These are phyloP conservation scores for Babesia divergens DNA, from an alignment of 169 alveolate species.

Conservation along the genomic window DNA sequence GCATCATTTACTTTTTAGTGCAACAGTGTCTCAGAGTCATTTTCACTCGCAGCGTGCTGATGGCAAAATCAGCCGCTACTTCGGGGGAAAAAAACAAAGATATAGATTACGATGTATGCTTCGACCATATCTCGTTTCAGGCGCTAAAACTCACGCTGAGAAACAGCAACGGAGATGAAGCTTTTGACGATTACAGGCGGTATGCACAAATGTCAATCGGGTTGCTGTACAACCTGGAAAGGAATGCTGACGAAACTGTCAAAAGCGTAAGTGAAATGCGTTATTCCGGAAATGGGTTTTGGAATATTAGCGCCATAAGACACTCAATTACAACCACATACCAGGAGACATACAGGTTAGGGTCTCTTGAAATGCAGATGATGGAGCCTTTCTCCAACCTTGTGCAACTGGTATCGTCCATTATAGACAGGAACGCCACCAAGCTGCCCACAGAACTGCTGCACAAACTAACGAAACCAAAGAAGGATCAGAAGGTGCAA, in stretches of 20 bases:
- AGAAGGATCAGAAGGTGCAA: slow-evolving; percentile 2
- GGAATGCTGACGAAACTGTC: slow-evolving; percentile 27
- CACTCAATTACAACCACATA: slow-evolving; percentile 50
- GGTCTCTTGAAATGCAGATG: slow-evolving; percentile 18
- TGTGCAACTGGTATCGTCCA: slow-evolving; percentile 30
- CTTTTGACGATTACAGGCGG: background rate
- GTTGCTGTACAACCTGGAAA: slow-evolving; percentile 19
- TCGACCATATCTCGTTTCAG: background rate
- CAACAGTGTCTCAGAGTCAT: slow-evolving; percentile 36
- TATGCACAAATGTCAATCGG: slow-evolving; percentile 15
- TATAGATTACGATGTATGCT: slow-evolving; percentile 14
- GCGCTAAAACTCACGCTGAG: background rate
- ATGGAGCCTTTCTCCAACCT: slow-evolving; percentile 38
- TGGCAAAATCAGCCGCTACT: slow-evolving; percentile 20
- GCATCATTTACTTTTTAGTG: slow-evolving; percentile 37
- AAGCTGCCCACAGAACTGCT: slow-evolving; percentile 48
- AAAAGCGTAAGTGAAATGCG: slow-evolving; percentile 20
- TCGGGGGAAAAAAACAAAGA: slow-evolving; percentile 7
- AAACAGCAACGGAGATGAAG: background rate
- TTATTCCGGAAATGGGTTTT: slow-evolving; percentile 21
- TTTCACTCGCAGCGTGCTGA: slow-evolving; percentile 42
- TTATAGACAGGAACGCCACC: slow-evolving; percentile 6
- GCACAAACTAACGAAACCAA: slow-evolving; percentile 1
- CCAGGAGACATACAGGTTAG: slow-evolving; percentile 40
- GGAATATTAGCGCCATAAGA: slow-evolving; percentile 41